Percentiles rank a stretch among this genome's conserved stretches.
These are phyloP conservation scores for Croton laevigatus DNA, from an alignment of 441 rosid species.

Conservation along the genomic window DNA sequence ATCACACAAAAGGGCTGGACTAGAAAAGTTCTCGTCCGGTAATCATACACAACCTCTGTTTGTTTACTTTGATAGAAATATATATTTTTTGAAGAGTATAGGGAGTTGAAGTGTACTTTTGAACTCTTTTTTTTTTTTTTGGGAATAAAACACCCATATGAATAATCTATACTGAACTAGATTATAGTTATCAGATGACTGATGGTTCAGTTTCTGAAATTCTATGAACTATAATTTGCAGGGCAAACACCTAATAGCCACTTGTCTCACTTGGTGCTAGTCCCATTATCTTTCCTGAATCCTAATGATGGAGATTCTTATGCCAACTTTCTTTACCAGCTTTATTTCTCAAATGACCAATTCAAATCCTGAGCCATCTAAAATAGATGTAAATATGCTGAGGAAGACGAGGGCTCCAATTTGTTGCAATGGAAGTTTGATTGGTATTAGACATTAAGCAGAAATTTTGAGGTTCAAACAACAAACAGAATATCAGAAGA, in stretches of 20 bases:
- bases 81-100: no score
- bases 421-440: slow-evolving; percentile 15
- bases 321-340: slow-evolving; percentile 6
- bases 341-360: background rate
- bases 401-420: background rate
- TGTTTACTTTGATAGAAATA: no score
- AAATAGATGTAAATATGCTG: background rate
- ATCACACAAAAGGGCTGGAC: no score
- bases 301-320: slow-evolving; percentile 4
- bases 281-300: slow-evolving; percentile 5
- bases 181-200: no score
- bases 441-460: background rate
- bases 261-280: slow-evolving; percentile 14
- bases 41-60: no score
- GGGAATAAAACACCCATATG: no score
- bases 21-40: no score
- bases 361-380: background rate
- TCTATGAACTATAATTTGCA: background rate
- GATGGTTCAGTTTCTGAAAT: background rate
- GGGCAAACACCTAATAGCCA: background rate
- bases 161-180: no score
- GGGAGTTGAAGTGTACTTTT: no score
- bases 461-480: slow-evolving; percentile 7
- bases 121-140: no score
- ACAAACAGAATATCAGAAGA: background rate